These are phyloP conservation scores for Syncephalastrum racemosum DNA, from an alignment of 371 early-diverging fungal genomes.

Conservation along the genomic window DNA sequence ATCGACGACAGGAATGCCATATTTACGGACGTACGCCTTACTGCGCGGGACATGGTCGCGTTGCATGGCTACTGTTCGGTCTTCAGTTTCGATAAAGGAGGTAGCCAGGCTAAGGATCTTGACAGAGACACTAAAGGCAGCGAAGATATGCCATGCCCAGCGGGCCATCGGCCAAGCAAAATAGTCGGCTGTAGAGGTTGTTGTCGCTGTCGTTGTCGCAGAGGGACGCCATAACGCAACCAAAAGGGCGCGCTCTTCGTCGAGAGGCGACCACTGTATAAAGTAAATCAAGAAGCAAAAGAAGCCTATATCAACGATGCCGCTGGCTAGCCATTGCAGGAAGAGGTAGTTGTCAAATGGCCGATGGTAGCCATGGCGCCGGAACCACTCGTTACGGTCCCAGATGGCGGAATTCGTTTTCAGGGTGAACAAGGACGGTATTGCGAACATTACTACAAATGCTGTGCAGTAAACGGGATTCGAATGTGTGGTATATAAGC, in stretches of 20 bases:
- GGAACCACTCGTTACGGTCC: constrained; percentile 60
- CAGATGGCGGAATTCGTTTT: constrained; percentile 8
- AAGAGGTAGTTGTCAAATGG: constrained; percentile 61
- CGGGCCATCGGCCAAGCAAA: constrained; percentile 18
- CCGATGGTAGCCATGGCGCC: constrained; percentile 57
- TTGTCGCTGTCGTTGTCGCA: background rate
- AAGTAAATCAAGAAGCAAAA: constrained; percentile 43
- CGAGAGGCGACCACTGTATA: constrained; percentile 9
- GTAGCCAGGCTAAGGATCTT: constrained; percentile 45
- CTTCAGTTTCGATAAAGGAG: constrained; percentile 53
- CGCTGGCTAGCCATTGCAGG: constrained; percentile 49
- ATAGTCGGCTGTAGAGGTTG: background rate
- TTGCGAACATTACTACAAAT: background rate
- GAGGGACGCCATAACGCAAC: background rate
- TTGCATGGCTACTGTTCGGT: constrained; percentile 42
- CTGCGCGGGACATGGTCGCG: constrained; percentile 52
- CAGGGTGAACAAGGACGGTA: background rate
- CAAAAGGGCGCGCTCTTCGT: background rate
- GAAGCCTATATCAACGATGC: constrained; percentile 43
- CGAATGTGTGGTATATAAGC: background rate
- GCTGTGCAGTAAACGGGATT: background rate
- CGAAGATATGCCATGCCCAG: constrained; percentile 30
- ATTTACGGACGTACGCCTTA: constrained; percentile 59
- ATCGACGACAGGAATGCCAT: constrained; percentile 75
- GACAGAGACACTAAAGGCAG: constrained; percentile 23